phyloP scores from a whole-genome alignment of 1,284 basidiomycete species.

The Leccinum colubrinum region DNA sequence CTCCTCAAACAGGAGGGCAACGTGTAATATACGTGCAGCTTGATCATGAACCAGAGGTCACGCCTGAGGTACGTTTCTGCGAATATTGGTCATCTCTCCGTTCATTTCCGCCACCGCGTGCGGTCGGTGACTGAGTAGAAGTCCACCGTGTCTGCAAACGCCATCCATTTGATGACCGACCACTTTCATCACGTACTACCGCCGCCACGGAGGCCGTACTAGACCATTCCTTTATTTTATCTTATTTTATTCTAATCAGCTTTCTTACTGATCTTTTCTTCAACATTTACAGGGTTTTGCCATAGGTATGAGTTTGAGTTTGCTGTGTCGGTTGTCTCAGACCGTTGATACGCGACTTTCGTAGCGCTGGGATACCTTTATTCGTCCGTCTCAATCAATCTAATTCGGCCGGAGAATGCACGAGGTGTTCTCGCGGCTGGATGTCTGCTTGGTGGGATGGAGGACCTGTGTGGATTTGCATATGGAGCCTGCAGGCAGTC shows the following conservation, averaged over 20 bases:
- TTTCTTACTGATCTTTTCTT: not conserved
- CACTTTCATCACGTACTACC: conserved; percentile 13
- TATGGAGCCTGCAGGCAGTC: conserved; percentile 75
- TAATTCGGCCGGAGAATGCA: conserved; percentile 74
- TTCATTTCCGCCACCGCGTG: conserved; percentile 28
- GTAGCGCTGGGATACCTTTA: conserved; percentile 78
- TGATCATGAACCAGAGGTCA: conserved; percentile 77
- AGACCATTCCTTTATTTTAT: conserved; percentile 1
- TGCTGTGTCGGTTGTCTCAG: conserved; percentile 5
- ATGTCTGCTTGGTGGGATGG: conserved; percentile 81
- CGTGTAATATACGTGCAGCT: conserved; percentile 71
- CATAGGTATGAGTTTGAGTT: conserved; percentile 46
- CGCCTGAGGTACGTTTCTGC: conserved; percentile 64
- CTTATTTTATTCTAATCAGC: not conserved
- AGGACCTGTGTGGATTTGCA: conserved; percentile 76
- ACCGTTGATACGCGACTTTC: conserved; percentile 14
- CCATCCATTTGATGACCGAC: conserved; percentile 18
- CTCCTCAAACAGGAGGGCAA: conserved; percentile 59
- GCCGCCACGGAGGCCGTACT: conserved; percentile 20
- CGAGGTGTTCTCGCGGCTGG: conserved; percentile 80
- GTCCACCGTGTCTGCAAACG: conserved; percentile 23
- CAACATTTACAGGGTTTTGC: conserved; percentile 56
- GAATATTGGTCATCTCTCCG: conserved; percentile 20
- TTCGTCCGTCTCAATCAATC: conserved; percentile 64
- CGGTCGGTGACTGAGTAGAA: conserved; percentile 20